Conservation (phyloP, 83 land plant species). For the Diphasiastrum complanatum region DNA sequence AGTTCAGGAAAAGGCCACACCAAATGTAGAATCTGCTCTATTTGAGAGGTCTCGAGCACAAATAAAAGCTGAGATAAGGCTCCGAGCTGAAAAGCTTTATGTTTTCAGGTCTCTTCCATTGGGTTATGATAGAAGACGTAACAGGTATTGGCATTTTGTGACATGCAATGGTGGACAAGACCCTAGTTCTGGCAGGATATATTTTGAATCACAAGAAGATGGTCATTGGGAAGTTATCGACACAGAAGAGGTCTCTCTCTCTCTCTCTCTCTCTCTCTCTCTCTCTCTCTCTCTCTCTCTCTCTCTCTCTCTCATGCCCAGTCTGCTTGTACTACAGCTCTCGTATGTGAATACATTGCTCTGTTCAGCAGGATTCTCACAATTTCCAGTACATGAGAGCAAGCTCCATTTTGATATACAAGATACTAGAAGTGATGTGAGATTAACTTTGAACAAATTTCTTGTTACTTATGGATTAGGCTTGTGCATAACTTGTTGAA, state of each 20-base stretch:
- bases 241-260: conserved; percentile 60
- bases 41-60: conserved; percentile 80
- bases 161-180: conserved; percentile 79
- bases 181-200: conserved; percentile 88
- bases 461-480: too few relatives aligned
- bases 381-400: too few relatives aligned
- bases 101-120: conserved; percentile 87
- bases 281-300: neutral
- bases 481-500: too few relatives aligned
- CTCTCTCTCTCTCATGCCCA: neutral
- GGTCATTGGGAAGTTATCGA: conserved; percentile 93
- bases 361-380: too few relatives aligned
- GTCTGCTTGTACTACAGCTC: neutral
- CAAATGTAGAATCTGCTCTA: conserved; percentile 3
- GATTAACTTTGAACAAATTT: too few relatives aligned
- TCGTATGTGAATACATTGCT: too few relatives aligned
- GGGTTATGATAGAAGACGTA: conserved; percentile 86
- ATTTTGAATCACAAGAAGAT: conserved; percentile 64
- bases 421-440: too few relatives aligned
- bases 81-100: conserved; percentile 86
- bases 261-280: neutral
- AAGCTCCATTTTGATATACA: too few relatives aligned
- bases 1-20: conserved; percentile 4
- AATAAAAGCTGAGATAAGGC: conserved; percentile 69
- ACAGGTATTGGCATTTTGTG: conserved; percentile 94